phyloP scores from a whole-genome alignment of 2,329 filamentous ascomycete genomes.

The Cladosporium austrohemisphaericum region DNA sequence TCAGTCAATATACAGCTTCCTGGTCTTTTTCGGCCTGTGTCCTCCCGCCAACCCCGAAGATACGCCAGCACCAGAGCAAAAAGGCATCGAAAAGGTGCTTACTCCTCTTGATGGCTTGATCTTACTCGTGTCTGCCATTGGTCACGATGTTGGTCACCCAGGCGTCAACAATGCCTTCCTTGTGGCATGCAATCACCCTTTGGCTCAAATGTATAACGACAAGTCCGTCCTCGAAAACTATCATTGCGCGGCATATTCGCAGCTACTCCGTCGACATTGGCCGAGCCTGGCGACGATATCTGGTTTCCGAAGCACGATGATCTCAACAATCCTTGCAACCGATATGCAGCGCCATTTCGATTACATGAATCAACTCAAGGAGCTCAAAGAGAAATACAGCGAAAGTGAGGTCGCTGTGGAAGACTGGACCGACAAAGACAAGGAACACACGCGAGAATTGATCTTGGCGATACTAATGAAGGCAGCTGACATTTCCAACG shows the following conservation, averaged over 20 bases:
- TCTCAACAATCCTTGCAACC: slow-evolving; percentile 93
- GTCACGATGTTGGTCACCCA: slow-evolving; percentile 94
- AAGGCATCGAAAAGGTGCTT: slow-evolving; percentile 70
- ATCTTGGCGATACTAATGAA: slow-evolving; percentile 93
- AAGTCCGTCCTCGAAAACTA: slow-evolving; percentile 95
- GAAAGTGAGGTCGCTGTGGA: slow-evolving; percentile 44
- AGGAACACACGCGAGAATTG: slow-evolving; percentile 73
- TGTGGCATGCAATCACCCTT: slow-evolving; percentile 81
- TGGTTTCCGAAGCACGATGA: slow-evolving; percentile 84
- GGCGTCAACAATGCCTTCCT: slow-evolving; percentile 98
- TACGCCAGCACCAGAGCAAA: slow-evolving; percentile 34
- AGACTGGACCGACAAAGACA: slow-evolving; percentile 70
- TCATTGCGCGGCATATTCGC: slow-evolving; percentile 93
- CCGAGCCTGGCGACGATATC: slow-evolving; percentile 73
- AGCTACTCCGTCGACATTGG: slow-evolving; percentile 92
- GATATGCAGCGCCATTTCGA: slow-evolving; percentile 97
- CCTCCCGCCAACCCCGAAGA: slow-evolving; percentile 61
- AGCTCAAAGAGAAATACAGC: slow-evolving; percentile 66
- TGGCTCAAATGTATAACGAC: slow-evolving; percentile 95
- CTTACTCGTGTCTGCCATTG: slow-evolving; percentile 90
- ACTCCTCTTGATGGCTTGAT: slow-evolving; percentile 83
- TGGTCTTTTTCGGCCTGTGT: slow-evolving; percentile 61
- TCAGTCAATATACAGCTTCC: slow-evolving; percentile 87
- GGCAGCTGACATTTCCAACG: slow-evolving; percentile 97
- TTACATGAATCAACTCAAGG: slow-evolving; percentile 86